A percentile compares a stretch with the other conserved stretches of the same genome.
phyloP scores from a whole-genome alignment of 208 protist genomes.

The Trypanosoma conorhini region DNA sequence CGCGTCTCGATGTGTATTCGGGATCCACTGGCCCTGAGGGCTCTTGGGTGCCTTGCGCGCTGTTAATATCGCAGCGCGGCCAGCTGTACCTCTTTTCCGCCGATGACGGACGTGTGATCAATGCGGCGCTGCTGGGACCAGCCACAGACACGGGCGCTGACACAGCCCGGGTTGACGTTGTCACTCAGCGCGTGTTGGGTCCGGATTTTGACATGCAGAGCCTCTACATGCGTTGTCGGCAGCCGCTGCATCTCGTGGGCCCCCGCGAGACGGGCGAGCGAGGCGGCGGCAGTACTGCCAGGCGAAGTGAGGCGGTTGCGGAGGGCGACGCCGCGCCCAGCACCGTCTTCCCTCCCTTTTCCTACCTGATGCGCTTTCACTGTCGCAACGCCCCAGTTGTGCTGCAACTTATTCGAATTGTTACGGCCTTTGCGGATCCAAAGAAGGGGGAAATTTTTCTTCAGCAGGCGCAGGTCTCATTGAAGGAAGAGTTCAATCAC shows the following conservation, averaged over 20 bases:
- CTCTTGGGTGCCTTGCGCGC: conserved; percentile 5
- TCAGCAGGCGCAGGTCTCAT: background rate
- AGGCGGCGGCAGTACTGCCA: background rate
- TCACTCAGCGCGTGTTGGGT: background rate
- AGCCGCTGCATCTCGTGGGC: background rate
- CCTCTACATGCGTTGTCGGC: conserved; percentile 11
- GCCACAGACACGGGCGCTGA: too few species aligned
- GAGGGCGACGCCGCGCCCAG: too few species aligned
- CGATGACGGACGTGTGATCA: conserved; percentile 12
- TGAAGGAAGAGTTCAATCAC: background rate
- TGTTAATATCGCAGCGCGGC: conserved; percentile 14
- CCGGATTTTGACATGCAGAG: conserved; percentile 3
- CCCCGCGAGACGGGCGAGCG: background rate
- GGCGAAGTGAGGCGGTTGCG: background rate
- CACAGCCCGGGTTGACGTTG: conserved; percentile 6
- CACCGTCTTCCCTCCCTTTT: conserved; percentile 12
- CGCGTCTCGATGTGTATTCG: conserved; percentile 21
- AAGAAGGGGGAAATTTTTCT: conserved; percentile 3
- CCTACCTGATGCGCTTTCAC: conserved; percentile 27
- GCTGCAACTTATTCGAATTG: conserved; percentile 18
- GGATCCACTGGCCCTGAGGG: background rate
- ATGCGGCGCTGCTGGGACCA: background rate
- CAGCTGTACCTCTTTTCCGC: conserved; percentile 17
- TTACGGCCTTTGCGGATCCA: conserved; percentile 16
- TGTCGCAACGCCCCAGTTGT: conserved; percentile 13